Percentiles rank a stretch among this genome's conserved stretches.
phyloP scores from a whole-genome alignment of 306 rosid genomes.

The Begonia peltatifolia region DNA sequence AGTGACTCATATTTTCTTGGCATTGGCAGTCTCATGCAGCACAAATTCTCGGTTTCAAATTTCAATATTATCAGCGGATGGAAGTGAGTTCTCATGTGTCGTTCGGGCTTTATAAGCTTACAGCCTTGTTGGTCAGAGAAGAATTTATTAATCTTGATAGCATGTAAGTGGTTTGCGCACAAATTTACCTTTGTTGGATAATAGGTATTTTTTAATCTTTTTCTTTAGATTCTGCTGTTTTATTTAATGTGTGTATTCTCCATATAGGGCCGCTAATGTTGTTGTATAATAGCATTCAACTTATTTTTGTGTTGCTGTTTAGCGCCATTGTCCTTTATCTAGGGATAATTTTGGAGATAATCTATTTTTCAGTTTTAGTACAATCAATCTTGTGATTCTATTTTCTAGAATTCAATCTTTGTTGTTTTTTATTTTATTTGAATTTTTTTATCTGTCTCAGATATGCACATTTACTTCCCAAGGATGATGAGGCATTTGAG shows the following conservation, averaged over 20 bases:
- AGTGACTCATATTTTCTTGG: constrained; percentile 7
- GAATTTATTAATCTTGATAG: constrained; percentile 83
- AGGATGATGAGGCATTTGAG: constrained; percentile 81
- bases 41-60: constrained; percentile 93
- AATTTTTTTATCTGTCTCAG: constrained; percentile 19
- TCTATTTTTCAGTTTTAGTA: too few species aligned
- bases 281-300: too few species aligned
- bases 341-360: too few species aligned
- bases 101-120: constrained; percentile 76
- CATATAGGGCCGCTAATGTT: too few species aligned
- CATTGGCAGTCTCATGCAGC: constrained; percentile 96
- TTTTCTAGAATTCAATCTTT: background rate
- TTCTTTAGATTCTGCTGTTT: background rate
- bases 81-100: constrained; percentile 78
- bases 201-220: background rate
- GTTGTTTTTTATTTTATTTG: background rate
- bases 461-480: constrained; percentile 82
- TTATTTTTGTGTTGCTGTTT: too few species aligned
- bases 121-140: constrained; percentile 90
- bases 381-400: background rate
- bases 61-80: constrained; percentile 91
- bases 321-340: too few species aligned
- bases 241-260: too few species aligned
- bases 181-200: background rate
- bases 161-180: constrained; percentile 51